Evolutionary conservation across 2,329 filamentous ascomycete species (phyloP), one percentile per base, ranked within the genome.

Genomic region (Sclerotinia minor): DNA sequence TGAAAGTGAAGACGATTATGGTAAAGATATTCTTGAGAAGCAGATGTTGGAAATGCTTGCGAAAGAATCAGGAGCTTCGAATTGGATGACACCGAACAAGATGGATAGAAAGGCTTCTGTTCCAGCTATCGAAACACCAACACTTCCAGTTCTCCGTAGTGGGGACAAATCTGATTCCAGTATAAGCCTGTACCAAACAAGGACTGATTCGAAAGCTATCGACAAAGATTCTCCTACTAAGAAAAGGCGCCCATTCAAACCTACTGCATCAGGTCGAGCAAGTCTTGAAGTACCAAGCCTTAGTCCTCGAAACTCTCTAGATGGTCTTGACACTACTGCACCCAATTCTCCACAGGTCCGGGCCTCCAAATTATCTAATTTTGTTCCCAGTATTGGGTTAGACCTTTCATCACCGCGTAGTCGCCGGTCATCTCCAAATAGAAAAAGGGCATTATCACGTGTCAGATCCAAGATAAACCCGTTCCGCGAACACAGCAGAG

Each of bases 401-500:
- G 88, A 90, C 67, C 76, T 90, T 11, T 91, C 89, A 4, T 85
- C 88, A 1, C 80, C 83, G 4, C 82, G 81, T 9, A 92, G 88
- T 73, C 84, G 89, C 32, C 82, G 85, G 1, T 81, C 81, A 2
- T 92, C 90, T 8, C 89, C 90, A 41, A 80, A 81, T 0, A 84
- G 88, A 64, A 89, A 60, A 50, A 44, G 86, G 65, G 84, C 85
- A n/a, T 75, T 82, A 17, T 79, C 80, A 44, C 78, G 74, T 24
- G 76, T 81, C 44, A 78, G 78, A 17, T 78, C 73, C 75, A 80
- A 75, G 76, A 79, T 76, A 73, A 78, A 59, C 70, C 78, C 73
- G 44, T 74, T 75, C 21, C 76, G 77, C 29, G 74, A 78, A 19
- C 71, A 72, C 55, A 72, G 57, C 38, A 82, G 83, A 5, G 84